A percentile compares a stretch with the other conserved stretches of the same genome.
Evolutionary conservation across 1,284 basidiomycete species (phyloP).

Genomic region (Melanopsichium pennsylvanicum): DNA sequence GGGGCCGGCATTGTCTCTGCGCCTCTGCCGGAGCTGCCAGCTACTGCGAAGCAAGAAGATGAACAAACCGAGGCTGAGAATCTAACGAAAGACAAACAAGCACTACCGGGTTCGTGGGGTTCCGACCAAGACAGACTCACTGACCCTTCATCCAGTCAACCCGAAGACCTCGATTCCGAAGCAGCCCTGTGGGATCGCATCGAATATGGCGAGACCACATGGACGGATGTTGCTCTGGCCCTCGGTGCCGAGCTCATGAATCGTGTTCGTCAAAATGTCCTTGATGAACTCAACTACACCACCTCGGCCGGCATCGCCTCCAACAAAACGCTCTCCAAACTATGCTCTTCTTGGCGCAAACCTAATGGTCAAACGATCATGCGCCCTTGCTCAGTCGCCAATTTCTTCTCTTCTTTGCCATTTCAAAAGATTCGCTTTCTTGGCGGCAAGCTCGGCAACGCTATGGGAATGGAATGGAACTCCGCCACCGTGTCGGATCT

Average conservation of each 20-base stretch:
- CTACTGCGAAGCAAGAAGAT: background rate
- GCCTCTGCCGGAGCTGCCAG: slow-evolving; percentile 8
- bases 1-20: slow-evolving; percentile 32
- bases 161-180: slow-evolving; percentile 38
- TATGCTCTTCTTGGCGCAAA: slow-evolving; percentile 66
- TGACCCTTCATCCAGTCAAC: slow-evolving; percentile 34
- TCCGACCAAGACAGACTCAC: slow-evolving; percentile 34
- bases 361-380: slow-evolving; percentile 62
- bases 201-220: slow-evolving; percentile 69
- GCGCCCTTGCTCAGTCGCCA: slow-evolving; percentile 46
- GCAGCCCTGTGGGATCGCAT: slow-evolving; percentile 36
- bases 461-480: slow-evolving; percentile 85
- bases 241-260: slow-evolving; percentile 88
- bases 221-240: slow-evolving; percentile 91
- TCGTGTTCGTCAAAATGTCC: slow-evolving; percentile 76
- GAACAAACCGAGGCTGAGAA: slow-evolving; percentile 17
- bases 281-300: slow-evolving; percentile 82
- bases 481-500: slow-evolving; percentile 81
- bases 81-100: slow-evolving; percentile 42
- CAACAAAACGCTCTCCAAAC: slow-evolving; percentile 94
- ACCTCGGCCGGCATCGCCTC: slow-evolving; percentile 93
- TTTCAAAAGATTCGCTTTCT: slow-evolving; percentile 78
- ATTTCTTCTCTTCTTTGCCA: slow-evolving; percentile 54
- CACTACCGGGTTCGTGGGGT: slow-evolving; percentile 14
- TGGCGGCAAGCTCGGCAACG: slow-evolving; percentile 90